Evolutionary conservation across 208 protist genomes (phyloP), one percentile per base, ranked within the genome.

Genomic region (Acanthamoeba royreba): DNA sequence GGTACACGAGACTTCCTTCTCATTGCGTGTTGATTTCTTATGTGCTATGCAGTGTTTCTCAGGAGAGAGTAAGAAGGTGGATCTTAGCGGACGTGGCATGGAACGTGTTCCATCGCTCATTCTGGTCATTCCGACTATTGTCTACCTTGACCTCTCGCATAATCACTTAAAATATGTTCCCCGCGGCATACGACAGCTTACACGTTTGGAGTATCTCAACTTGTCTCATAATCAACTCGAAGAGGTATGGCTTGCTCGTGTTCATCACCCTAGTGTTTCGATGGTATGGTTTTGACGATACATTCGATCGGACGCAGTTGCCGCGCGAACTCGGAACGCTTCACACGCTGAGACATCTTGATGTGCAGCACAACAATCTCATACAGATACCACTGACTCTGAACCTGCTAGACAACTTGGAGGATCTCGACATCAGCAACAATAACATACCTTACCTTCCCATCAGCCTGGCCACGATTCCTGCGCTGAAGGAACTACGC

Each of bases 11-110:
- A 31, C 22, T n/a, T 7, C n/a, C 33, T 28, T 38, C 58, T 19
- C 49, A 55, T 55, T 55, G 49, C 49, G 22, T 74, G 63, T 38
- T 74, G 22, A 35, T 25, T 4, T 81, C 63, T 25, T 74, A 9
- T 8, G 11, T 8, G 25, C 63, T 81, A 22, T 31, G 25, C 35
- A 88, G 79, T 88, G 79, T 47, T 88, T 88, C 49, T 63, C 79
- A 19, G 79, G 79, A 31, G 79, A 88, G 79, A 88, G 79, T 47
- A 63, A n/a, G 35, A 88, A 88, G 79, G 79, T 63, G 47, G 79
- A 63, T 17, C 35, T 88, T 31, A 53, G 79, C 28, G 79, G 79
- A 1, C 43, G 79, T 7, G 79, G 79, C 28, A 63, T 88, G 79
- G 49, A 63, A 1, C 53, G 45, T 40, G 79, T 88, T 42, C 79